Conservation (phyloP, 2,329 filamentous ascomycete genomes). For the Clonostachys byssicola region DNA sequence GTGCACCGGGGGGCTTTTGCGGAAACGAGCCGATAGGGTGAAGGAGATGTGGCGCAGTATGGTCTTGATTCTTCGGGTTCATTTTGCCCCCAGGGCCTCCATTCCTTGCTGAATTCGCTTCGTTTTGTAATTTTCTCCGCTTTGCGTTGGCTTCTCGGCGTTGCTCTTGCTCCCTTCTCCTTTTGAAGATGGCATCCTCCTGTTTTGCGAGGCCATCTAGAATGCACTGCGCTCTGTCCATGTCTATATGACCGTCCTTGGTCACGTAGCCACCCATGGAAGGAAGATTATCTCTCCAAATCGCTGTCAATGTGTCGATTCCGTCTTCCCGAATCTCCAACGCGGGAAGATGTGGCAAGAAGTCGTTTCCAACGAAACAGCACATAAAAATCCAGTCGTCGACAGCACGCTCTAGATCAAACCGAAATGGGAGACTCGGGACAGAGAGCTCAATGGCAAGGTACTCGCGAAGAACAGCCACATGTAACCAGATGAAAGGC, state of each 20-base stretch:
- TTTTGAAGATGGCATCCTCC: conserved; percentile 89
- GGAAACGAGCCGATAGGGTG: conserved; percentile 43
- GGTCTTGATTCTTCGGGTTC: conserved; percentile 24
- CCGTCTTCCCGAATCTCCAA: conserved; percentile 96
- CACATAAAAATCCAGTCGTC: conserved; percentile 99
- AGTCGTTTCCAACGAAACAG: conserved; percentile 98
- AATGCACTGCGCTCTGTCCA: conserved; percentile 83
- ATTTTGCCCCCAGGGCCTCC: conserved; percentile 13
- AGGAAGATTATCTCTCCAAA: conserved; percentile 92
- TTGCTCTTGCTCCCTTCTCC: conserved; percentile 82
- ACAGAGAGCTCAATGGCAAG: conserved; percentile 85
- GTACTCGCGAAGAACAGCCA: conserved; percentile 88
- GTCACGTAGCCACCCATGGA: conserved; percentile 94
- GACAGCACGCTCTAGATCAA: conserved; percentile 88
- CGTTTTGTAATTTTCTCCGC: conserved; percentile 69
- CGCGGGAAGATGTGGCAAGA: conserved; percentile 94
- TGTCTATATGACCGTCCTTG: conserved; percentile 87
- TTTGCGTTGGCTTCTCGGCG: conserved; percentile 76
- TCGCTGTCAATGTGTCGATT: conserved; percentile 92
- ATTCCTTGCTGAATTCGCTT: conserved; percentile 26
- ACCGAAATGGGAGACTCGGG: conserved; percentile 77
- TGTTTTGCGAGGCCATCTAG: conserved; percentile 84
- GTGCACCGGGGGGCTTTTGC: conserved; percentile 45
- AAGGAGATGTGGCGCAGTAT: conserved; percentile 21
- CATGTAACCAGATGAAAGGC: conserved; percentile 98